Evolutionary conservation across 2,329 filamentous ascomycete species (phyloP).

Genomic region (Helicocarpus griseus): DNA sequence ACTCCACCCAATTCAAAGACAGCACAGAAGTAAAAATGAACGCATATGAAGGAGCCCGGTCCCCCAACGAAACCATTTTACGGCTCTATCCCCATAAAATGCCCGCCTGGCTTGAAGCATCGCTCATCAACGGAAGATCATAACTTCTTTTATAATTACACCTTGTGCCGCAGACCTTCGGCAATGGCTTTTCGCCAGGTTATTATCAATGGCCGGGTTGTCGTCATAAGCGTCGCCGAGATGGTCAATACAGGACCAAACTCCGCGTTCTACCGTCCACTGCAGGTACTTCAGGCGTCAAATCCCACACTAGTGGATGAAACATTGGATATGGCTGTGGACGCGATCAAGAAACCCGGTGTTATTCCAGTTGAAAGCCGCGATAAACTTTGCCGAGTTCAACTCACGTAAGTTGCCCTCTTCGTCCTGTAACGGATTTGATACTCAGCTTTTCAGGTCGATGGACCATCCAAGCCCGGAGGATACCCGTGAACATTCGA

Average conservation of each 20-base stretch:
- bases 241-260: neutral
- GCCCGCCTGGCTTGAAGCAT: too few relatives aligned
- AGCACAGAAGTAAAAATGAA: too few relatives aligned
- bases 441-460: neutral
- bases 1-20: too few relatives aligned
- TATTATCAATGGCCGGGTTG: neutral
- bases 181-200: neutral
- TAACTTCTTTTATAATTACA: too few relatives aligned
- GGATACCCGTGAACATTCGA: neutral
- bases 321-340: neutral
- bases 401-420: neutral
- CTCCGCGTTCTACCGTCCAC: neutral
- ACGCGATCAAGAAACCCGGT: neutral
- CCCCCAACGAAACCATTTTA: too few relatives aligned
- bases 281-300: neutral
- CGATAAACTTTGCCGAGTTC: neutral
- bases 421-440: neutral
- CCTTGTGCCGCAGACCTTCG: too few relatives aligned
- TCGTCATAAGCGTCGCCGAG: neutral
- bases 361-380: neutral
- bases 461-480: neutral
- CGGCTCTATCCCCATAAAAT: too few relatives aligned
- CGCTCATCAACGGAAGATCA: too few relatives aligned
- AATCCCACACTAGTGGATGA: neutral
- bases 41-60: too few relatives aligned